Evolutionary conservation across 305 asterid genomes (phyloP).

Genomic region (Fraxinus albicans): DNA sequence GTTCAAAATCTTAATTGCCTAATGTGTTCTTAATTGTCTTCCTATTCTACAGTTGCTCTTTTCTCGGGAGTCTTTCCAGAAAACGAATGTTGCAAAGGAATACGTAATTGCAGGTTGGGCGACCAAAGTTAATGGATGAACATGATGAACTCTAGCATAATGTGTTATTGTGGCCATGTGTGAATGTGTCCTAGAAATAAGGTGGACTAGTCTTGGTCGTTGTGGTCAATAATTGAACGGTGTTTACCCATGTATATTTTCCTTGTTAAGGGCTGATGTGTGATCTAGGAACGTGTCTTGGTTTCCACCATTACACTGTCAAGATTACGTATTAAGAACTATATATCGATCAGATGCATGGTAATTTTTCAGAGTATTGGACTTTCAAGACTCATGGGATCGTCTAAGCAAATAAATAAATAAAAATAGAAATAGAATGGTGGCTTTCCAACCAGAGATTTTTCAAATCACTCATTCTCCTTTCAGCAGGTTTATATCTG

Average conservation of each 20-base stretch:
- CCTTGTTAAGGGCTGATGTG: neutral
- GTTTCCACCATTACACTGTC: neutral
- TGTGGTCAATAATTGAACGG: neutral
- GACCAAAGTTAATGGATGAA: conserved; percentile 54
- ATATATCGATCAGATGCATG: neutral
- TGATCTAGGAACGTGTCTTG: neutral
- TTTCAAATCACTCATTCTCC: too few species aligned
- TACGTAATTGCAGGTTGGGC: conserved; percentile 72
- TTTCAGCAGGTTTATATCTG: too few species aligned
- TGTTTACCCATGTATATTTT: neutral
- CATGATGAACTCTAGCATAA: conserved; percentile 11
- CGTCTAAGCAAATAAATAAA: neutral
- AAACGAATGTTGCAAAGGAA: conserved; percentile 58
- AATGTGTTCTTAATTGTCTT: neutral
- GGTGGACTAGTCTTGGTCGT: neutral
- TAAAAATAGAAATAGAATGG: too few species aligned
- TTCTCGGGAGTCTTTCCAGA: conserved; percentile 60
- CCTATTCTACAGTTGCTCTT: conserved; percentile 45
- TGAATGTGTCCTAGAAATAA: neutral
- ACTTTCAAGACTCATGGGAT: neutral
- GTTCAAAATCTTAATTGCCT: neutral
- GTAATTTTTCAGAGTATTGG: neutral
- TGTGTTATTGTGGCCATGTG: neutral
- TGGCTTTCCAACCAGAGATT: too few species aligned
- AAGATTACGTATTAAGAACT: neutral